phyloP scores from a whole-genome alignment of 2,329 filamentous ascomycete genomes.

The Metarhizium anisopliae region DNA sequence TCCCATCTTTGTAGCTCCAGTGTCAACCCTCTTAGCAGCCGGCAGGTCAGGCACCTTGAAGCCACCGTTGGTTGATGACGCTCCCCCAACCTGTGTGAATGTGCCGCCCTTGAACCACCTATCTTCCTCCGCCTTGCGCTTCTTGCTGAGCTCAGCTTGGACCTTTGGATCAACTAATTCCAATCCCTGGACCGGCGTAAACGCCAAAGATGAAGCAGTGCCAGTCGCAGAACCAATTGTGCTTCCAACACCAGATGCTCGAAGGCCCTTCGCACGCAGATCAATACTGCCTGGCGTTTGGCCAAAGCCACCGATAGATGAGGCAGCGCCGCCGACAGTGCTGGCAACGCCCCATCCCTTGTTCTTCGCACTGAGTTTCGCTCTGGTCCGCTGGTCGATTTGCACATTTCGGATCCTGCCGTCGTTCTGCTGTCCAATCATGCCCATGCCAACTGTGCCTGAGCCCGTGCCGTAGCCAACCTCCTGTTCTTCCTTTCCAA shows the following conservation, averaged over 20 bases:
- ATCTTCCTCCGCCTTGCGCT: conserved; percentile 90
- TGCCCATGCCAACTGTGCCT: conserved; percentile 78
- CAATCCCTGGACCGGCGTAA: conserved; percentile 88
- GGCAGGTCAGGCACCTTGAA: conserved; percentile 81
- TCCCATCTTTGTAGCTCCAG: conserved; percentile 26
- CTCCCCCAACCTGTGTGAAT: conserved; percentile 73
- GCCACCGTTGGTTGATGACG: conserved; percentile 39
- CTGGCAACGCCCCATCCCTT: conserved; percentile 84
- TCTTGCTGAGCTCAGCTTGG: conserved; percentile 77
- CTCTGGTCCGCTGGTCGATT: conserved; percentile 86
- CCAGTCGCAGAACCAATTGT: conserved; percentile 53
- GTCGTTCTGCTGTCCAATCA: conserved; percentile 84
- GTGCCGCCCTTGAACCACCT: conserved; percentile 96
- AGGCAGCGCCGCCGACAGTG: conserved; percentile 58
- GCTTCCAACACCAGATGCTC: conserved; percentile 72
- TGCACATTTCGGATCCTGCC: conserved; percentile 83
- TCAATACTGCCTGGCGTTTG: conserved; percentile 52
- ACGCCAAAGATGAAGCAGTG: conserved; percentile 80
- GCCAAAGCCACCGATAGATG: conserved; percentile 72
- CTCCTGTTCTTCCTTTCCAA: conserved; percentile 91
- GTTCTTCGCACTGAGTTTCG: conserved; percentile 90
- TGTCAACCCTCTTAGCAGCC: conserved; percentile 57
- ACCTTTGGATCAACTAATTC: conserved; percentile 93
- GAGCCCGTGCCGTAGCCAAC: conserved; percentile 85
- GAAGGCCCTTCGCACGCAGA: conserved; percentile 69